Evolutionary conservation across 176 grass and related monocot genomes (phyloP).

Genomic region (Rhynchospora tenuis): DNA sequence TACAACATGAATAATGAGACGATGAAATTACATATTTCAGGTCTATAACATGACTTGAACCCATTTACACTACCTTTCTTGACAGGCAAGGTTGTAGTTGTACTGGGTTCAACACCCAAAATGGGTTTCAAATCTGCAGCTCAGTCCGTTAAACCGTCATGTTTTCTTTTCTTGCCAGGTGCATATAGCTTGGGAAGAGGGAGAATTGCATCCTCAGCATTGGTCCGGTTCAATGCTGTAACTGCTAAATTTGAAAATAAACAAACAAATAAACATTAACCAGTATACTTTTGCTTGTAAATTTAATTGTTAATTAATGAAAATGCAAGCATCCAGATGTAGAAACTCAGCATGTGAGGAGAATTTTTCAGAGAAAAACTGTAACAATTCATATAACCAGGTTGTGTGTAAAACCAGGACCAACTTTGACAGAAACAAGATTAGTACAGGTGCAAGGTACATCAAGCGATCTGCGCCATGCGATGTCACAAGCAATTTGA

Average conservation of each 20-base stretch:
- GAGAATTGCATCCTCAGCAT: slow-evolving; percentile 84
- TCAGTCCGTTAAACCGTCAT: slow-evolving; percentile 28
- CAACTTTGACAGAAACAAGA: background rate
- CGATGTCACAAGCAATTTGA: too few relatives aligned
- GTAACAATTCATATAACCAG: background rate
- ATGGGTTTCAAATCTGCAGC: slow-evolving; percentile 29
- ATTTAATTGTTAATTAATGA: background rate
- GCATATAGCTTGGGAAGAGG: slow-evolving; percentile 74
- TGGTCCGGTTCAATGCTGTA: slow-evolving; percentile 75
- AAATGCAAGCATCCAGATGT: background rate
- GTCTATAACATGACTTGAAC: background rate
- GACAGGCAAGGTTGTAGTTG: slow-evolving; percentile 23
- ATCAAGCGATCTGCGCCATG: background rate
- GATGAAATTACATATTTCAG: background rate
- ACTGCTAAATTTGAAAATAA: slow-evolving; percentile 38
- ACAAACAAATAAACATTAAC: slow-evolving; percentile 30
- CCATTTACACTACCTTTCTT: slow-evolving; percentile 53
- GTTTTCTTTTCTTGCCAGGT: slow-evolving; percentile 90
- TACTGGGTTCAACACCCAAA: slow-evolving; percentile 26
- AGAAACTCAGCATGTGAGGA: background rate
- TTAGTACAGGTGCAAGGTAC: background rate
- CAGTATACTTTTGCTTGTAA: background rate
- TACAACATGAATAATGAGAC: slow-evolving; percentile 23
- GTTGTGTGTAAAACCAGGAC: background rate
- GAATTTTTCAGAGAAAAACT: background rate